Conservation (phyloP, 176 grass and related monocot genomes). For the Olyra latifolia region DNA sequence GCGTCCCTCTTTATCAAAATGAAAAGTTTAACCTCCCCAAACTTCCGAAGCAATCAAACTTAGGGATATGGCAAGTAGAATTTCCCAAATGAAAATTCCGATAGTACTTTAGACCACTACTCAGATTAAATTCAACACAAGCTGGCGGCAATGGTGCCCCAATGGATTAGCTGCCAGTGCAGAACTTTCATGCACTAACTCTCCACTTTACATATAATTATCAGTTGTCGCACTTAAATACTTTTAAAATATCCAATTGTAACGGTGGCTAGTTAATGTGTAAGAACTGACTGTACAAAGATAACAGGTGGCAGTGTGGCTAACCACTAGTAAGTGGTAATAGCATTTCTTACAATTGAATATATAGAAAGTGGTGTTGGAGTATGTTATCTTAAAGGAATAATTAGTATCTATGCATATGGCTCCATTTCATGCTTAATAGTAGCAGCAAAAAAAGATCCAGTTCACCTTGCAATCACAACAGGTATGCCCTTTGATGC, state of each 20-base stretch:
- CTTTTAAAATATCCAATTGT: background rate
- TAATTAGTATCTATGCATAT: background rate
- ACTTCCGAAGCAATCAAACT: conserved; percentile 4
- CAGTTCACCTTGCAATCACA: conserved; percentile 75
- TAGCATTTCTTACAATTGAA: background rate
- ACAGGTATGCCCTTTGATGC: conserved; percentile 80
- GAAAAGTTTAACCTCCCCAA: background rate
- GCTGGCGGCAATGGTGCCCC: background rate
- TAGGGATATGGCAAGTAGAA: background rate
- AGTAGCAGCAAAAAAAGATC: background rate
- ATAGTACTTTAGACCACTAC: background rate
- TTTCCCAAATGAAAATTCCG: background rate
- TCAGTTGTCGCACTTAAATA: background rate
- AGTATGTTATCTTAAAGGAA: background rate
- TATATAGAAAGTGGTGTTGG: background rate
- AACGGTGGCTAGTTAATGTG: background rate
- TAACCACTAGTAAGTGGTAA: background rate
- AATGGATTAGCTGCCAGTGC: background rate
- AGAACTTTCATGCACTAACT: background rate
- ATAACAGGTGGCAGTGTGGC: background rate
- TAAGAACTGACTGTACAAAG: conserved; percentile 2
- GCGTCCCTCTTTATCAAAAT: background rate
- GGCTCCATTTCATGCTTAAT: conserved; percentile 1
- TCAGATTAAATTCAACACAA: background rate
- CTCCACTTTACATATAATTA: background rate